Evolutionary conservation across 306 rosid genomes (phyloP).

Genomic region (Hippophae gyantsensis): DNA sequence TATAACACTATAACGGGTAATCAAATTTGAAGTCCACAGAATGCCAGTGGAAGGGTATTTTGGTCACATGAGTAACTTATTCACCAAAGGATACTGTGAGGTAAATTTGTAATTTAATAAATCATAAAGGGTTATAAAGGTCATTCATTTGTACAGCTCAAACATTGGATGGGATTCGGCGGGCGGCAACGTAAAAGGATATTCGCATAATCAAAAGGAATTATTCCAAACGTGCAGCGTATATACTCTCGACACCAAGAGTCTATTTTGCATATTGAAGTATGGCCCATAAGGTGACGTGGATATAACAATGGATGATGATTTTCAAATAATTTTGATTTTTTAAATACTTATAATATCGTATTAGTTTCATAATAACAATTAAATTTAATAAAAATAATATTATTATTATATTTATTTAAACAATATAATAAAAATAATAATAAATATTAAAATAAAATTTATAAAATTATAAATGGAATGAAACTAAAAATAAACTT

Average conservation of each 20-base stretch:
- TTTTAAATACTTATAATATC: no score
- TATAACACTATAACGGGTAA: no score
- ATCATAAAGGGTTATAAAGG: background rate
- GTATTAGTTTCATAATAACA: no score
- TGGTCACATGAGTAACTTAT: slow-evolving; percentile 12
- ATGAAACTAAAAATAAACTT: no score
- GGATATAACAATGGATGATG: slow-evolving; percentile 1
- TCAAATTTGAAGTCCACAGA: no score
- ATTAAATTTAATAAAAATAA: no score
- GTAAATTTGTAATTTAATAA: background rate
- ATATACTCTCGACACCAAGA: slow-evolving; percentile 16
- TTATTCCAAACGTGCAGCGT: slow-evolving; percentile 34
- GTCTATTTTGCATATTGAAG: slow-evolving; percentile 8
- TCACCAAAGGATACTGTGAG: background rate
- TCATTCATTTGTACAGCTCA: background rate
- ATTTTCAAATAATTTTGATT: no score
- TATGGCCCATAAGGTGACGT: slow-evolving; percentile 10
- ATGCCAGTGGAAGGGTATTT: slow-evolving; percentile 21
- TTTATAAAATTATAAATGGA: no score
- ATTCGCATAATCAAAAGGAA: slow-evolving; percentile 56
- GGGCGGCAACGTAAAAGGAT: slow-evolving; percentile 16
- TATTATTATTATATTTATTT: no score
- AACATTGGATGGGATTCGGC: background rate
- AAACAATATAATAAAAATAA: no score
- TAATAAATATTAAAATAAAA: no score